Percentiles rank a stretch among this genome's conserved stretches.
Evolutionary conservation across 1,139 yeast genomes (phyloP).

Genomic region (Protomyces lactucae-debilis): DNA sequence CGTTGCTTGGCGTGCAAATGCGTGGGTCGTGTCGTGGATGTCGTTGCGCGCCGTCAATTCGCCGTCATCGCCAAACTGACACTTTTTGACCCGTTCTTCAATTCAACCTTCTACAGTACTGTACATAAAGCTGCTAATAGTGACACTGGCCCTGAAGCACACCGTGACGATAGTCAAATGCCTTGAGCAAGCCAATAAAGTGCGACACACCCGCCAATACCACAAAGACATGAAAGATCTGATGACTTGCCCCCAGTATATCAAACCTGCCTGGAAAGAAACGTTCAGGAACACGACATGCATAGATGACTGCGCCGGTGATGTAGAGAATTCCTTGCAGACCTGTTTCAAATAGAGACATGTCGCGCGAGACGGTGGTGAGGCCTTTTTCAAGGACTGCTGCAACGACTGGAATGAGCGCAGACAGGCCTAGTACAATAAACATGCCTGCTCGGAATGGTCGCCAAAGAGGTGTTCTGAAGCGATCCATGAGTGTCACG

Average conservation of each 20-base stretch:
- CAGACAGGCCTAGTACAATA: conserved; percentile 74
- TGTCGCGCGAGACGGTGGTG: conserved; percentile 48
- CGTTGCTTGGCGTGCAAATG: background rate
- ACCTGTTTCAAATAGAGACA: conserved; percentile 58
- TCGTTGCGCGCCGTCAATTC: background rate
- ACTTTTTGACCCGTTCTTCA: too few species aligned
- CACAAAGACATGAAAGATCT: conserved; percentile 76
- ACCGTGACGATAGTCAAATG: conserved; percentile 45
- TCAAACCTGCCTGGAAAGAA: conserved; percentile 49
- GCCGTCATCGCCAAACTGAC: too few species aligned
- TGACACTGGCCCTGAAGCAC: conserved; percentile 3
- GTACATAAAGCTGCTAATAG: background rate
- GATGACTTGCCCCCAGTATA: conserved; percentile 59
- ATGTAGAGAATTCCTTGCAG: conserved; percentile 71
- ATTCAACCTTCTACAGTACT: background rate
- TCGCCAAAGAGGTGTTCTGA: conserved; percentile 66
- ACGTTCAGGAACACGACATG: conserved; percentile 72
- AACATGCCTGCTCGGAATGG: conserved; percentile 75
- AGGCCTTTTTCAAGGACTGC: conserved; percentile 47
- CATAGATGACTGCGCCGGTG: conserved; percentile 73
- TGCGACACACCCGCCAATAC: conserved; percentile 78
- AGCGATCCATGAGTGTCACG: conserved; percentile 60
- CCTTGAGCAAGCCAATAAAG: conserved; percentile 57
- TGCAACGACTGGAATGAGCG: conserved; percentile 60
- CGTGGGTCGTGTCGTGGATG: background rate